phyloP scores from a whole-genome alignment of 345 rosid species.

The Populus davidiana region DNA sequence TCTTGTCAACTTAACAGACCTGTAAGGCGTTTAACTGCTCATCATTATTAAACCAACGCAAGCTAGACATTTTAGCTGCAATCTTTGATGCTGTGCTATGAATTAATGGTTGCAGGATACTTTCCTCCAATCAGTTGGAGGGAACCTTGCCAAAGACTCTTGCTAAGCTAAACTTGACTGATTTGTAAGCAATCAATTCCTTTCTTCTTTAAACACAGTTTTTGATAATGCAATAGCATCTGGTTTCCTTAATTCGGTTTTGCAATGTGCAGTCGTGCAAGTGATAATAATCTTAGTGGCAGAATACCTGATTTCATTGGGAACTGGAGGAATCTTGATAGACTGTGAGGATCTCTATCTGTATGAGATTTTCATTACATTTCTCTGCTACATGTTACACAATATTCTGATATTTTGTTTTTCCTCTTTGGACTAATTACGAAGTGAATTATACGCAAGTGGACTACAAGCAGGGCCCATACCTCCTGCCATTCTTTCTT shows the following conservation, averaged over 20 bases:
- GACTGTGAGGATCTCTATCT: conserved; percentile 3
- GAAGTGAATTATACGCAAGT: conserved; percentile 1
- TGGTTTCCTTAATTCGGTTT: not conserved
- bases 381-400: too few species aligned
- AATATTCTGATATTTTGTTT: not conserved
- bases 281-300: conserved; percentile 17
- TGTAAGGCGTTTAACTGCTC: not conserved
- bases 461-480: conserved; percentile 3
- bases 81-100: not conserved
- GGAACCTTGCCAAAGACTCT: not conserved
- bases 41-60: too few species aligned
- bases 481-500: not conserved
- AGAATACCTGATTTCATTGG: conserved; percentile 17
- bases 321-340: conserved; percentile 4
- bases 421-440: too few species aligned
- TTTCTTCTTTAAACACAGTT: not conserved
- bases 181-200: not conserved
- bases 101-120: not conserved
- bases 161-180: not conserved
- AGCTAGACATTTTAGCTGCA: too few species aligned
- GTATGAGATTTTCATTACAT: not conserved
- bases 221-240: not conserved
- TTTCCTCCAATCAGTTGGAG: not conserved
- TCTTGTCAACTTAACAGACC: conserved; percentile 5
- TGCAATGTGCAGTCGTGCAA: conserved; percentile 16